Conservation (phyloP, 2,329 filamentous ascomycete genomes). For the Trematosphaeria pertusa region DNA sequence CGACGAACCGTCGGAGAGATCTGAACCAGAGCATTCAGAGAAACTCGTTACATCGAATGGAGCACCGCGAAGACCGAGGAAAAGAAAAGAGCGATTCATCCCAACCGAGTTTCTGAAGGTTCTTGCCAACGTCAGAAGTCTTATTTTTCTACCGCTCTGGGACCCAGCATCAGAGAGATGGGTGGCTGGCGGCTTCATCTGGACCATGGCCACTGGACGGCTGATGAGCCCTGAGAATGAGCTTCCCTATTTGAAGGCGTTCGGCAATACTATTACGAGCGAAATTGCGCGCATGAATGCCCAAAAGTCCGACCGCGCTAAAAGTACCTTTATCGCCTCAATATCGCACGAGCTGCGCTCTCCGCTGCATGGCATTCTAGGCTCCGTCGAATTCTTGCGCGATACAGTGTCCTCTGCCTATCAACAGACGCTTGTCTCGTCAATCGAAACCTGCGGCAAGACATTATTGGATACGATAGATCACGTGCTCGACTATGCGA, state of each 20-base stretch:
- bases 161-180: constrained; percentile 43
- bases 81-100: constrained; percentile 38
- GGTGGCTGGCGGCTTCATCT: constrained; percentile 42
- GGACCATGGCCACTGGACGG: constrained; percentile 38
- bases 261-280: constrained; percentile 43
- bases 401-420: constrained; percentile 38
- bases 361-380: constrained; percentile 67
- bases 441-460: constrained; percentile 46
- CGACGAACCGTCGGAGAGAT: constrained; percentile 39
- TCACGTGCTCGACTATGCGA: constrained; percentile 47
- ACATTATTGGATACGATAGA: constrained; percentile 51
- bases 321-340: constrained; percentile 51
- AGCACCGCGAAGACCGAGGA: constrained; percentile 13
- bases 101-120: constrained; percentile 41
- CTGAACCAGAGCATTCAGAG: constrained; percentile 38
- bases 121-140: constrained; percentile 41
- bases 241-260: constrained; percentile 42
- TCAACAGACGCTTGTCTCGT: constrained; percentile 51
- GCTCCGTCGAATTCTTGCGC: constrained; percentile 45
- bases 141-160: constrained; percentile 48
- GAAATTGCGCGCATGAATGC: constrained; percentile 41
- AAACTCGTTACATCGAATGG: constrained; percentile 22
- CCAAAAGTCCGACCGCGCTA: constrained; percentile 42
- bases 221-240: constrained; percentile 42
- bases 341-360: constrained; percentile 60